A percentile compares a stretch with the other conserved stretches of the same genome.
Conservation (phyloP, 164 flowering plant genomes). For the Kalanchoe fedtschenkoi region DNA sequence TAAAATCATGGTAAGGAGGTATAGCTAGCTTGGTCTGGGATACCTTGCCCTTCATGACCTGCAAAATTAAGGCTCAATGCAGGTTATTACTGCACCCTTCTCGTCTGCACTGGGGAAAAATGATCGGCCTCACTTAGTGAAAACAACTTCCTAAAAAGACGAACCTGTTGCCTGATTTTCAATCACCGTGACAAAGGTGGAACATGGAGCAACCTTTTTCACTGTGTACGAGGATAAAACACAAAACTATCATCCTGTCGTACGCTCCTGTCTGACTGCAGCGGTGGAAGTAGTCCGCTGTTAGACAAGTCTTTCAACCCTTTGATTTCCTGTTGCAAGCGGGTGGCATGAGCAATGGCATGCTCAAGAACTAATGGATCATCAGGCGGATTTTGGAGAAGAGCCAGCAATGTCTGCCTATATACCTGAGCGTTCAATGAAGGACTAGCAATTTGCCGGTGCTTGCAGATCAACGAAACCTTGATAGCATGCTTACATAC, state of each 20-base stretch:
- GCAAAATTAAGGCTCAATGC: no score
- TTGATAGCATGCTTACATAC: conserved; percentile 42
- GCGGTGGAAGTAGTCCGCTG: conserved; percentile 35
- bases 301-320: conserved; percentile 40
- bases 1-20: no score
- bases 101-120: no score
- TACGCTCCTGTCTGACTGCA: conserved; percentile 21
- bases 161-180: no score
- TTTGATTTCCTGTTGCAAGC: conserved; percentile 39
- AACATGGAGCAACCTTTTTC: no score
- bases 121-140: no score
- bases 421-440: conserved; percentile 32
- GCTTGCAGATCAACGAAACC: conserved; percentile 33
- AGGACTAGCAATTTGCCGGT: conserved; percentile 33
- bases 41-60: no score
- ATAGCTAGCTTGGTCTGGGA: no score
- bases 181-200: no score
- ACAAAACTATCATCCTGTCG: conserved; percentile 18
- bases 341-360: conserved; percentile 26
- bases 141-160: no score
- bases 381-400: conserved; percentile 37
- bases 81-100: no score
- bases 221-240: conserved; percentile 6
- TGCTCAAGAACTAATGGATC: conserved; percentile 45
- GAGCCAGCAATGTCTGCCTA: conserved; percentile 32